These are phyloP conservation scores for Camellia lanceoleosa DNA, from an alignment of 148 eudicot genomes.

Conservation along the genomic window DNA sequence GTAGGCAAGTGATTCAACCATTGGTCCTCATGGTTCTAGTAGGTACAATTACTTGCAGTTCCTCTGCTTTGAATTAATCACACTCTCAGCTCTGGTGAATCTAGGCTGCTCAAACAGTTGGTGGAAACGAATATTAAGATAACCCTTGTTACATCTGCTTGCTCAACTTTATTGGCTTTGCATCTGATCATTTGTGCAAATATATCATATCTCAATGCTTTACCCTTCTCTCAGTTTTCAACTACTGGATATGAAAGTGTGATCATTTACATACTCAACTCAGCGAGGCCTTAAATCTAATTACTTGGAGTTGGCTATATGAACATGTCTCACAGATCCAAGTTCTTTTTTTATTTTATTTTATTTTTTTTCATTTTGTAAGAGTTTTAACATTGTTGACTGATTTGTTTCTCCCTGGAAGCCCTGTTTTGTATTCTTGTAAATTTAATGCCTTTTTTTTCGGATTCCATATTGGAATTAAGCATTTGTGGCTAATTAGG, in stretches of 20 bases:
- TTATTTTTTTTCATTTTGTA: not conserved
- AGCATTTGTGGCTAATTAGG: not conserved
- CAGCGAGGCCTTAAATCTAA: not conserved
- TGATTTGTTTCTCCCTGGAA: not conserved
- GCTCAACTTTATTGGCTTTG: conserved; percentile 2
- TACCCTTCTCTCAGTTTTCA: not conserved
- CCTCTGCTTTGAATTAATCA: not conserved
- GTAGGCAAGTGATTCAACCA: not conserved
- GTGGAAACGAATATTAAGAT: not conserved
- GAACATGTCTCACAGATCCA: not conserved
- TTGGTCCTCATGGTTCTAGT: not conserved
- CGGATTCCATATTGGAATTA: too few species aligned
- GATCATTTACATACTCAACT: not conserved
- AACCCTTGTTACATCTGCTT: conserved; percentile 3
- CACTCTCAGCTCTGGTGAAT: not conserved
- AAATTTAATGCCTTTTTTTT: too few species aligned
- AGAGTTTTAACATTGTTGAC: not conserved
- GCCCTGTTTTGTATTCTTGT: not conserved
- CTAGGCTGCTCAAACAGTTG: not conserved
- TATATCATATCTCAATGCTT: not conserved
- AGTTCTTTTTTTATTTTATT: too few species aligned
- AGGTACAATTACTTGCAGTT: not conserved
- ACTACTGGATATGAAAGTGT: not conserved
- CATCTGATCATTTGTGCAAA: not conserved
- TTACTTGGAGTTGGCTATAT: not conserved